A percentile compares a stretch with the other conserved stretches of the same genome.
These are phyloP conservation scores for Paramecium sexaurelia DNA, from an alignment of 73 alveolate genomes.

Conservation along the genomic window DNA sequence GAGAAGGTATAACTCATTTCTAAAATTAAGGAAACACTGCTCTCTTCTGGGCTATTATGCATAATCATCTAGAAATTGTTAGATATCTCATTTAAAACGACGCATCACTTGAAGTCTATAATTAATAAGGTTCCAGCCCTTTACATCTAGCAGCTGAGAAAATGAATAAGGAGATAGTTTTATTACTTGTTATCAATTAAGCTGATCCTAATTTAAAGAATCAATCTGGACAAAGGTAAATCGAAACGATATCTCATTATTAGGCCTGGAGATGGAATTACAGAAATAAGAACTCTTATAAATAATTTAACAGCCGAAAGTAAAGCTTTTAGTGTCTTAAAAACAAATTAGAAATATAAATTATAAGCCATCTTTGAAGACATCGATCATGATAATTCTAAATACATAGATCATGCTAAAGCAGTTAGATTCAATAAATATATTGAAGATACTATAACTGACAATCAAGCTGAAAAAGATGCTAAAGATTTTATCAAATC, in stretches of 20 bases:
- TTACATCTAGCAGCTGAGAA: conserved; percentile 73
- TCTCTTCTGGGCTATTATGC: background rate
- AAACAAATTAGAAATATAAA: conserved; percentile 12
- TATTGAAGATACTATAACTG: conserved; percentile 48
- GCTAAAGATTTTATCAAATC: conserved; percentile 62
- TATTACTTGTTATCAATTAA: conserved; percentile 68
- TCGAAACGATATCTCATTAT: background rate
- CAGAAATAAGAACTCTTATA: conserved; percentile 47
- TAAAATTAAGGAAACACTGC: background rate
- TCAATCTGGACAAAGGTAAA: conserved; percentile 46
- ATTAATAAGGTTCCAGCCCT: conserved; percentile 34
- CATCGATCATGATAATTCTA: conserved; percentile 52
- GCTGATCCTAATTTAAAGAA: conserved; percentile 66
- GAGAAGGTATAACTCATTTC: background rate
- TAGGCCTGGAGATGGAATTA: conserved; percentile 62
- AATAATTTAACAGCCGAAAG: conserved; percentile 56
- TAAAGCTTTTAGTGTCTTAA: conserved; percentile 51
- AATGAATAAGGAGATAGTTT: conserved; percentile 60
- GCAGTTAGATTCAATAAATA: conserved; percentile 54
- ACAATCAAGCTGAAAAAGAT: conserved; percentile 56
- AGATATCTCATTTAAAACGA: conserved; percentile 8
- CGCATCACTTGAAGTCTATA: background rate
- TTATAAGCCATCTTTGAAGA: conserved; percentile 49
- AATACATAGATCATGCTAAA: conserved; percentile 37
- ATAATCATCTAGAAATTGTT: background rate